Evolutionary conservation across 805 yeast genomes (phyloP).

Genomic region (Nakazawaea ambrosiae): DNA sequence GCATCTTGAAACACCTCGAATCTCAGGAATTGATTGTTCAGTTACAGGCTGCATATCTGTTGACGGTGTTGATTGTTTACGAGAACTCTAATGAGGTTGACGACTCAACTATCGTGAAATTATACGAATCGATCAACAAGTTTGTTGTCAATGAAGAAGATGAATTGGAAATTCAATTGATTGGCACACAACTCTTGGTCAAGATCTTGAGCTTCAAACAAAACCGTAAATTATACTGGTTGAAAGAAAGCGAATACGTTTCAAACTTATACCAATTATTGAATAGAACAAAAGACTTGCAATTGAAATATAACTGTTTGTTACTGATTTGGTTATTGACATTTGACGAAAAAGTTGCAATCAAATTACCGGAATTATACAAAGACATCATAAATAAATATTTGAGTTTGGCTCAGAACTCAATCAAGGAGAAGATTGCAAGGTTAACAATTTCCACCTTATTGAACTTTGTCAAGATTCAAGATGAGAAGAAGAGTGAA

Average conservation of each 20-base stretch:
- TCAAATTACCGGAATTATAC: slow-evolving; percentile 41
- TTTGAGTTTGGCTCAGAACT: slow-evolving; percentile 58
- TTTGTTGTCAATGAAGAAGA: slow-evolving; percentile 22
- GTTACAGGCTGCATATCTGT: slow-evolving; percentile 46
- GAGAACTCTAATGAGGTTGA: slow-evolving; percentile 1
- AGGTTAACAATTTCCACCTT: slow-evolving; percentile 76
- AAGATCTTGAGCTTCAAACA: slow-evolving; percentile 48
- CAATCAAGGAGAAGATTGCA: slow-evolving; percentile 88
- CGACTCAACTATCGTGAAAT: slow-evolving; percentile 30
- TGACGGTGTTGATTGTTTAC: slow-evolving; percentile 40
- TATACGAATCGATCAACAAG: slow-evolving; percentile 29
- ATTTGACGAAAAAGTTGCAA: slow-evolving; percentile 52
- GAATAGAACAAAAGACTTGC: slow-evolving; percentile 48
- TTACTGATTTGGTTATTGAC: slow-evolving; percentile 81
- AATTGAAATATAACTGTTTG: slow-evolving; percentile 75
- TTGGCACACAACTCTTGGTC: slow-evolving; percentile 59
- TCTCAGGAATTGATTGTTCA: slow-evolving; percentile 51
- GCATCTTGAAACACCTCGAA: slow-evolving; percentile 44
- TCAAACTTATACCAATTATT: slow-evolving; percentile 45
- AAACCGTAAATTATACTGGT: slow-evolving; percentile 49
- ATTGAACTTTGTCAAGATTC: slow-evolving; percentile 44
- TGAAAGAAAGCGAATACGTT: slow-evolving; percentile 31
- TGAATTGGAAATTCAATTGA: slow-evolving; percentile 46
- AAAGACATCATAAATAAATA: slow-evolving; percentile 46
- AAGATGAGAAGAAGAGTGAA: slow-evolving; percentile 35